These are phyloP conservation scores for Suzukiozyma palmioleophila DNA, from an alignment of 1,139 yeast genomes.

Conservation along the genomic window DNA sequence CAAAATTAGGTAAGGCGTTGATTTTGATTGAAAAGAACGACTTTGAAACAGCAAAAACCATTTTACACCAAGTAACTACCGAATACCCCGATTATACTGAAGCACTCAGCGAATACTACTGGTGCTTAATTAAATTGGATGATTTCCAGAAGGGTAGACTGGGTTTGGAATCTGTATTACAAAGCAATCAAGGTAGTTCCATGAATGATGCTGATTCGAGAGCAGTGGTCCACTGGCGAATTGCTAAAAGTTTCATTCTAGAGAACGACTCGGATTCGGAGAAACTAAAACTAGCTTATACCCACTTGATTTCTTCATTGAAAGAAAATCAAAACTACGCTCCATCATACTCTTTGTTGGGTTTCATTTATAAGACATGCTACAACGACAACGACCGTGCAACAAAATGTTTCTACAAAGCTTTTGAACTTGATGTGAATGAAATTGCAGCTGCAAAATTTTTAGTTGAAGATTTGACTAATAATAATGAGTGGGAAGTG, in stretches of 20 bases:
- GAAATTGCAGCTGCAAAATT: slow-evolving; percentile 73
- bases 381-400: slow-evolving; percentile 65
- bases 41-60: slow-evolving; percentile 45
- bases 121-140: slow-evolving; percentile 67
- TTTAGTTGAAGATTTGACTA: slow-evolving; percentile 65
- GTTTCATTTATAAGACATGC: slow-evolving; percentile 57
- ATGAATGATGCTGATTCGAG: slow-evolving; percentile 49
- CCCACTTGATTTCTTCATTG: slow-evolving; percentile 56
- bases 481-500: slow-evolving; percentile 72
- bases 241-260: slow-evolving; percentile 53
- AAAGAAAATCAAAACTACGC: slow-evolving; percentile 63
- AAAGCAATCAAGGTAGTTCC: slow-evolving; percentile 45
- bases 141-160: slow-evolving; percentile 52
- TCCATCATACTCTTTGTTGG: slow-evolving; percentile 76
- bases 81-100: slow-evolving; percentile 51
- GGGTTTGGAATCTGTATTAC: slow-evolving; percentile 42
- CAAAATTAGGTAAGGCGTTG: slow-evolving; percentile 78
- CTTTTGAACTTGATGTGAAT: slow-evolving; percentile 79
- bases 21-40: slow-evolving; percentile 66
- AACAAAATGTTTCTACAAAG: slow-evolving; percentile 81
- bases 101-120: slow-evolving; percentile 68
- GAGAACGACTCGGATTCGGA: slow-evolving; percentile 18
- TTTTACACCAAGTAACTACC: slow-evolving; percentile 49
- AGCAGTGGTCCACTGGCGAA: slow-evolving; percentile 65
- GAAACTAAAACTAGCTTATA: slow-evolving; percentile 42